Percentiles rank a stretch among this genome's conserved stretches.
Evolutionary conservation across 2,329 filamentous ascomycete genomes (phyloP).

Genomic region (Microdochium trichocladiopsis): DNA sequence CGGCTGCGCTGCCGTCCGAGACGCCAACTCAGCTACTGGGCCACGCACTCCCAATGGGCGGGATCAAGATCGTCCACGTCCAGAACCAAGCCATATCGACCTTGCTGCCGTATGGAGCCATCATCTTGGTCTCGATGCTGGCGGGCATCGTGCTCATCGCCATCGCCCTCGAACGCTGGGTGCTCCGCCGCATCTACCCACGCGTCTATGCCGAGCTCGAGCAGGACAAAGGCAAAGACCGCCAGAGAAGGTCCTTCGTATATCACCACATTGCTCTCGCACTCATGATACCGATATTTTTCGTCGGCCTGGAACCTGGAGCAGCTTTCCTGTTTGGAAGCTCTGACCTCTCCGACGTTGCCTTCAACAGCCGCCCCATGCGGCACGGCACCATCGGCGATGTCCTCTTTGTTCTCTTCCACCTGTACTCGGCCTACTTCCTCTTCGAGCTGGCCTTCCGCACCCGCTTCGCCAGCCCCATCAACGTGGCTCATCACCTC

Average conservation of each 20-base stretch:
- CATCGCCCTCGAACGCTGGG: background rate
- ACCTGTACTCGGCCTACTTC: slow-evolving; percentile 1
- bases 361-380: background rate
- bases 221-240: background rate
- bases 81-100: background rate
- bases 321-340: background rate
- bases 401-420: background rate
- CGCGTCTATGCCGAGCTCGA: background rate
- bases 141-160: background rate
- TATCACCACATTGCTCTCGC: background rate
- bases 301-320: background rate
- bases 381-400: slow-evolving; percentile 1
- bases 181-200: background rate
- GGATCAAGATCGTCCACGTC: background rate
- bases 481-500: slow-evolving; percentile 1
- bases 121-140: background rate
- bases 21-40: no score
- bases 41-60: background rate
- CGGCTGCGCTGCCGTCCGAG: no score
- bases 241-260: background rate
- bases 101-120: background rate
- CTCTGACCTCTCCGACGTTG: background rate
- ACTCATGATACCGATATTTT: background rate
- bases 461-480: background rate
- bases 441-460: background rate